Evolutionary conservation across 1,284 basidiomycete genomes (phyloP).

Genomic region (Mycosarcoma mackinlayi): DNA sequence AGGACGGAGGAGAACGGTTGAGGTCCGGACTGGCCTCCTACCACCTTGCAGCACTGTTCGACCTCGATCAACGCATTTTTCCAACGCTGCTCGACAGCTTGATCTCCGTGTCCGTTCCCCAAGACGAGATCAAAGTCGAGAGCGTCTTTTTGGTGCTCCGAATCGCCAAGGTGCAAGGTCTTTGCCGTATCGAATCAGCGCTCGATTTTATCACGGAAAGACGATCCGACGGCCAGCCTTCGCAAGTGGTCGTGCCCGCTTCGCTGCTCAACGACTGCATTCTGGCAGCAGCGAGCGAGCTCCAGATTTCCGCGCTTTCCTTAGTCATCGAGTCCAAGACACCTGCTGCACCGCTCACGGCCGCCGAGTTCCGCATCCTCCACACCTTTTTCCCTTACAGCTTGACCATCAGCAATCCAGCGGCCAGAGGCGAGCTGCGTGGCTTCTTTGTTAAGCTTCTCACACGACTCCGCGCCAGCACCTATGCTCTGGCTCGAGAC

Average conservation of each 20-base stretch:
- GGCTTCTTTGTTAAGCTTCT: constrained; percentile 59
- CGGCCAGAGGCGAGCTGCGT: constrained; percentile 54
- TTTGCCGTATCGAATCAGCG: constrained; percentile 30
- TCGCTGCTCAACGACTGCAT: constrained; percentile 48
- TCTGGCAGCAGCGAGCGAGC: constrained; percentile 40
- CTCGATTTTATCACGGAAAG: constrained; percentile 32
- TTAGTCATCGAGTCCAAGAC: constrained; percentile 57
- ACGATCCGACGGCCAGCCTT: constrained; percentile 8
- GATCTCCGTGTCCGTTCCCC: constrained; percentile 5
- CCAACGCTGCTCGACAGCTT: constrained; percentile 32
- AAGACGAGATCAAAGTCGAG: constrained; percentile 31
- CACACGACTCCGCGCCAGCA: constrained; percentile 55
- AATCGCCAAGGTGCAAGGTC: constrained; percentile 36
- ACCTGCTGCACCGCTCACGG: constrained; percentile 38
- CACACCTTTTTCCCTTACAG: constrained; percentile 51
- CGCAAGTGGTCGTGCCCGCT: constrained; percentile 39
- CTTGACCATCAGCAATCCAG: constrained; percentile 50
- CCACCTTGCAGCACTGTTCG: constrained; percentile 40
- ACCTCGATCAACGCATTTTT: constrained; percentile 38
- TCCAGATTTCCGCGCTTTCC: constrained; percentile 53
- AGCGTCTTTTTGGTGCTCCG: constrained; percentile 42
- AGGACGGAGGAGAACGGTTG: constrained; percentile 37
- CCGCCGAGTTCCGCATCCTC: constrained; percentile 46
- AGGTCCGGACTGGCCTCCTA: constrained; percentile 49
- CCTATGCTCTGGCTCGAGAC: constrained; percentile 48